Percentiles rank a stretch among this genome's conserved stretches.
Evolutionary conservation across 1,284 basidiomycete genomes (phyloP).

Genomic region (Sanghuangporus sanghuang): DNA sequence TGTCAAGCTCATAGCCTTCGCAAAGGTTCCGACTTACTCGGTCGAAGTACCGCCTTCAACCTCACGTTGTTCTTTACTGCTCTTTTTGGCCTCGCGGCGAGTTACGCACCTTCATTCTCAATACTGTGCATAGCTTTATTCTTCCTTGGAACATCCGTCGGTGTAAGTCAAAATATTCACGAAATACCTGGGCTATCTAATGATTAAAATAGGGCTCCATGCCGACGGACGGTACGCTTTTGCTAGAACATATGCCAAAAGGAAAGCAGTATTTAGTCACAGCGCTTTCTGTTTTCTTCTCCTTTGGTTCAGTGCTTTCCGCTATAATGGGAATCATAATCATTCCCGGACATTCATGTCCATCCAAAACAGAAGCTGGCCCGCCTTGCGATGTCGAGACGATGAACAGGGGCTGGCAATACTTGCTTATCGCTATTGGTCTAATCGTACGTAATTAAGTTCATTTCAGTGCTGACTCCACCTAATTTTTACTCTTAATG

Average conservation of each 20-base stretch:
- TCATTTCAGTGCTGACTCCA: not conserved
- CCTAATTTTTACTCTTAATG: not conserved
- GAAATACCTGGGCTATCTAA: not conserved
- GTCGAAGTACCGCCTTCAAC: conserved; percentile 88
- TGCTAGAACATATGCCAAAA: conserved; percentile 92
- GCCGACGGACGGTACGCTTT: conserved; percentile 94
- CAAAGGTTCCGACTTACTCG: conserved; percentile 69
- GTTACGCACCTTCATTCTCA: conserved; percentile 69
- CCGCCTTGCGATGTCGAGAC: conserved; percentile 56
- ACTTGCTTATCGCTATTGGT: conserved; percentile 70
- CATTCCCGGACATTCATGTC: conserved; percentile 75
- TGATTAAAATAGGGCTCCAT: conserved; percentile 66
- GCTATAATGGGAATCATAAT: conserved; percentile 75
- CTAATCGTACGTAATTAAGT: conserved; percentile 49
- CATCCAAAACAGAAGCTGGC: conserved; percentile 19
- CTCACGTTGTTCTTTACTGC: conserved; percentile 87
- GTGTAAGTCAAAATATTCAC: conserved; percentile 42
- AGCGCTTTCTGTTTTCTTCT: conserved; percentile 94
- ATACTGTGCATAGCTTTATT: conserved; percentile 79
- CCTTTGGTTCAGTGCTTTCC: conserved; percentile 81
- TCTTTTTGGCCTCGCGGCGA: conserved; percentile 81
- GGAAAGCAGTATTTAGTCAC: conserved; percentile 91
- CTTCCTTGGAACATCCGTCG: conserved; percentile 87
- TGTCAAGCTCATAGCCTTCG: not conserved
- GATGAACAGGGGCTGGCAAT: conserved; percentile 85